phyloP scores from a whole-genome alignment of 2,329 filamentous ascomycete genomes.

The Botrytis medusae region DNA sequence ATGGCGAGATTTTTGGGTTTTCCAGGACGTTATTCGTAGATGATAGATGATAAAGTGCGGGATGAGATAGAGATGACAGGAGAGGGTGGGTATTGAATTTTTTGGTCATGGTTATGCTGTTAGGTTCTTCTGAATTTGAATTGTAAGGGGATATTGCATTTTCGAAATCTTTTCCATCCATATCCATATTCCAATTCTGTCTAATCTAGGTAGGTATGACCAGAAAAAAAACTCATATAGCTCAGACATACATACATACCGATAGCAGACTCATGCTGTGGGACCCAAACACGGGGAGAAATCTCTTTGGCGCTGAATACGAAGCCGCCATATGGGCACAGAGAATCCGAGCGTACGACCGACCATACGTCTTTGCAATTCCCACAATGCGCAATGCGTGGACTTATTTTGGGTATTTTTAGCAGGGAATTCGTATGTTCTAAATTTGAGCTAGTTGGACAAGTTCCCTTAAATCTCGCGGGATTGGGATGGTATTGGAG shows the following conservation, averaged over 20 bases:
- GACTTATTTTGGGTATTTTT: not conserved
- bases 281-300: not conserved
- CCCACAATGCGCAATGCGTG: not conserved
- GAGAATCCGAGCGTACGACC: constrained; percentile 10
- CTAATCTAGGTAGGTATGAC: not conserved
- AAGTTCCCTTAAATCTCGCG: not conserved
- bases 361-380: not conserved
- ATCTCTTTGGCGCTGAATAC: not conserved
- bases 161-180: too few species aligned
- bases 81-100: not conserved
- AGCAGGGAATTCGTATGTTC: not conserved
- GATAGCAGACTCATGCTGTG: not conserved
- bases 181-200: not conserved
- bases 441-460: not conserved
- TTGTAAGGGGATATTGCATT: too few species aligned
- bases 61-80: not conserved
- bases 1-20: not conserved
- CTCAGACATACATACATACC: not conserved
- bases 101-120: not conserved
- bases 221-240: not conserved
- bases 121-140: too few species aligned
- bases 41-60: not conserved
- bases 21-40: not conserved
- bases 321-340: not conserved
- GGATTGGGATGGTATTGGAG: not conserved